Base-by-base conservation (phyloP, 202 grass and related monocot genomes). In the Cymbopogon flexuosus region DNA sequence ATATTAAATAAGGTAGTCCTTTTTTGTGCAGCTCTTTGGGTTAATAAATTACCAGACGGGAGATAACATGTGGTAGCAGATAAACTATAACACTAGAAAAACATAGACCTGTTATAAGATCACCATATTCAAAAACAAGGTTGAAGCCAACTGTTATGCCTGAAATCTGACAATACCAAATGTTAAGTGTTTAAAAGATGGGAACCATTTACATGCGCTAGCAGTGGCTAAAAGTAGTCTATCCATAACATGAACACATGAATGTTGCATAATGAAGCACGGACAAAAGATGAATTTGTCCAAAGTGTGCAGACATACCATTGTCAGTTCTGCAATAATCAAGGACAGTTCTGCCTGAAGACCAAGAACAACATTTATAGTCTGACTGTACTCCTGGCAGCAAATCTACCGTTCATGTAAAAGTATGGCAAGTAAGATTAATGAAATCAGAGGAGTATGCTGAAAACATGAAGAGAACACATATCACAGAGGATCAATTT, bases 91-190 rank as follows among this genome's bases (percentile, higher is more conserved):
- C 35, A 13, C 62, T 73, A 14, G 93, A 66, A 59, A 93, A 83
- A 81, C 59, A 80, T 59, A 87, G 62, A 43, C 83, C 77, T 8
- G 73, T 68, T 41, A 87, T 47, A 4, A 85, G 21, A 87, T 90
- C 88, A 56, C 62, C 79, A 61, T 81, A 41, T 40, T 85, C 90
- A 82, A 90, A 87, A 31, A 96, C 41, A 21, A 93, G 70, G 85
- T 81, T 93, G 61, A 91, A 90, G n/a, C 90, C 90, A n/a, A 90
- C 52, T 74, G 93, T 60, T 68, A 93, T 49, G 22, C 93, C 93
- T 79, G 87, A 51, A 69, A 93, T 72, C 93, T 96, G 68, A 75
- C 46, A 89, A 82, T 29, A 51, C 14, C 27, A 72, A 46, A 35
- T 70, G 52, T 42, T 70, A 70, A 57, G 45, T 65, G n/a, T 70